Percentiles rank a stretch among this genome's conserved stretches.
Conservation (phyloP, 495 filamentous ascomycete genomes). For the Hapsidospora chrysogenum region DNA sequence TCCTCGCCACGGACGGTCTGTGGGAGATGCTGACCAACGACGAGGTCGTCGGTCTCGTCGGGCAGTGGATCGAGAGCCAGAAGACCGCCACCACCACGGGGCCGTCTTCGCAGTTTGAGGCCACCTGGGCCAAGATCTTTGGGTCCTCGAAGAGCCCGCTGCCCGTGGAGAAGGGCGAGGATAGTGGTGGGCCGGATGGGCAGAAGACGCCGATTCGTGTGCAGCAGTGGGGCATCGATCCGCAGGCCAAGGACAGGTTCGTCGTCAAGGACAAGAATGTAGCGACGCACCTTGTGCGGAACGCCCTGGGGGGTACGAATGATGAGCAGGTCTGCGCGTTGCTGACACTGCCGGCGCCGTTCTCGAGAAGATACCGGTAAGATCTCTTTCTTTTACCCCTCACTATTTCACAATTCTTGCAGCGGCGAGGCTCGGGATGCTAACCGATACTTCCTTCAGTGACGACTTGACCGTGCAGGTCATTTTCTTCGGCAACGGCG, state of each 20-base stretch:
- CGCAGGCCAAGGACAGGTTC: constrained; percentile 55
- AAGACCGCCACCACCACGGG: constrained; percentile 13
- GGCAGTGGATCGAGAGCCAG: constrained; percentile 85
- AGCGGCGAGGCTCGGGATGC: constrained; percentile 5
- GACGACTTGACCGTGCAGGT: constrained; percentile 97
- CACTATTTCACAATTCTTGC: constrained; percentile 4
- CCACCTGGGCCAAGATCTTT: constrained; percentile 40
- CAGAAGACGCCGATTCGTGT: constrained; percentile 67
- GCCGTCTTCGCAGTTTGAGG: constrained; percentile 18
- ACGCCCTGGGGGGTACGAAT: constrained; percentile 88
- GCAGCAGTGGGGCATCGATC: constrained; percentile 64
- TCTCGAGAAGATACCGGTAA: constrained; percentile 74
- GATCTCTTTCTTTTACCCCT: no score
- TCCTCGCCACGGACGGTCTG: constrained; percentile 91
- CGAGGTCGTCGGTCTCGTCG: constrained; percentile 91
- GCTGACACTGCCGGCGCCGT: constrained; percentile 80
- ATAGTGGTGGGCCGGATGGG: constrained; percentile 21
- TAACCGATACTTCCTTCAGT: no score
- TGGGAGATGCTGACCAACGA: constrained; percentile 99
- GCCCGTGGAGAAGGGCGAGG: constrained; percentile 33
- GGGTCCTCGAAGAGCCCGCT: constrained; percentile 31
- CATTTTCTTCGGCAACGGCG: constrained; percentile 86
- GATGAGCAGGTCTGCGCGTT: constrained; percentile 88
- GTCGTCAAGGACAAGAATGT: constrained; percentile 92
- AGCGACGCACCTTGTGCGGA: constrained; percentile 88